These are phyloP conservation scores for Drechslerella dactyloides DNA, from an alignment of 2,329 filamentous ascomycete genomes.

Conservation along the genomic window DNA sequence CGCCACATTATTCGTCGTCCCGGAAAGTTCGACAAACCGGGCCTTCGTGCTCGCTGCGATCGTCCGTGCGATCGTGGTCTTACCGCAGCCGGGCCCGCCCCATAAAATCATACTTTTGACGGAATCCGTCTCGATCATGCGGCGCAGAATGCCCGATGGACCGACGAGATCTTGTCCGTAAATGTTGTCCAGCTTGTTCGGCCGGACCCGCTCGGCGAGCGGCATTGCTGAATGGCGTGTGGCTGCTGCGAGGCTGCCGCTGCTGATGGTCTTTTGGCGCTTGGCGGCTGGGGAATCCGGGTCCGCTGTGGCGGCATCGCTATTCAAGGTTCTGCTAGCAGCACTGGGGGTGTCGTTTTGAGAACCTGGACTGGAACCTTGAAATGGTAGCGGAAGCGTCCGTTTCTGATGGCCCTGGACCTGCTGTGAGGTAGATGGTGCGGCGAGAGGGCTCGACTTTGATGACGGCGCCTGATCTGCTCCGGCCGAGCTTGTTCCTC, in stretches of 20 bases:
- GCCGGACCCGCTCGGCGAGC: conserved; percentile 91
- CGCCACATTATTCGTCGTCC: conserved; percentile 81
- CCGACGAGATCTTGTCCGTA: conserved; percentile 92
- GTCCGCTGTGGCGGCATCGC: conserved; percentile 33
- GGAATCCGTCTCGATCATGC: conserved; percentile 81
- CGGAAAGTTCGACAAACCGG: conserved; percentile 94
- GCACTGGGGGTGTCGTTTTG: conserved; percentile 13
- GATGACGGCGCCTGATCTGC: conserved; percentile 11
- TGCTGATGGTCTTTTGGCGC: conserved; percentile 57
- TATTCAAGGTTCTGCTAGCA: conserved; percentile 9
- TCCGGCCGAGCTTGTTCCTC: conserved; percentile 18
- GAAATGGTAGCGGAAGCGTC: conserved; percentile 29
- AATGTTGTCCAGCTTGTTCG: conserved; percentile 80
- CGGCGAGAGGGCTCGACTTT: conserved; percentile 5
- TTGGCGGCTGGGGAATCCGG: conserved; percentile 49
- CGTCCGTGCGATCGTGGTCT: conserved; percentile 89
- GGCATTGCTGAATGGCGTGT: conserved; percentile 69
- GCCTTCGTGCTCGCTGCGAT: conserved; percentile 82
- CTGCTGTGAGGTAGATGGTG: conserved; percentile 25
- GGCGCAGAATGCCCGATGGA: conserved; percentile 78
- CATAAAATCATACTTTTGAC: conserved; percentile 96
- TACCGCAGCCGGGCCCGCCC: conserved; percentile 80
- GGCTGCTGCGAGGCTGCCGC: conserved; percentile 68
- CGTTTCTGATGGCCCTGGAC: conserved; percentile 26
- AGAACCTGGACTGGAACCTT: conserved; percentile 17